Percentiles rank a stretch among this genome's conserved stretches.
Evolutionary conservation across 2,329 filamentous ascomycete species (phyloP).

Genomic region (Cercospora sp.): DNA sequence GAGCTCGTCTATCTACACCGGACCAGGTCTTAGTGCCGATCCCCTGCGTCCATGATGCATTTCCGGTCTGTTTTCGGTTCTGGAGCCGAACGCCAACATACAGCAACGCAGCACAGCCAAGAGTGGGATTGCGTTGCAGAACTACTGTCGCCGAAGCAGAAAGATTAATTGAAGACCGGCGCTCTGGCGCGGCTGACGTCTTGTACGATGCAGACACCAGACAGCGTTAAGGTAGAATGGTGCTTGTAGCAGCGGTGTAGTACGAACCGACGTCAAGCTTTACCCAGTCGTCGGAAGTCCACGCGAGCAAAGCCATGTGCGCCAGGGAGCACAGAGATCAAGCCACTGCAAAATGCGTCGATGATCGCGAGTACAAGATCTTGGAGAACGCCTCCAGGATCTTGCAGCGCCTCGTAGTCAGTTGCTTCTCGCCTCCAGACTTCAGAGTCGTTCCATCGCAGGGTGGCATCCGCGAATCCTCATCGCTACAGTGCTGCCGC

Average conservation of each 20-base stretch:
- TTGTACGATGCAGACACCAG: conserved; percentile 10
- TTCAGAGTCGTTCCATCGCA: conserved; percentile 19
- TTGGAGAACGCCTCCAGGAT: conserved; percentile 5
- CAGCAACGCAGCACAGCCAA: background rate
- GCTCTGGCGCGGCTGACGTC: background rate
- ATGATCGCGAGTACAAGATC: conserved; percentile 19
- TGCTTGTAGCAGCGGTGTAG: conserved; percentile 7
- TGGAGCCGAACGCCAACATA: conserved; percentile 14
- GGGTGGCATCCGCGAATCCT: conserved; percentile 19
- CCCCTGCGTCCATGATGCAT: conserved; percentile 16
- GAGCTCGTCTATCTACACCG: conserved; percentile 27
- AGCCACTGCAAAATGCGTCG: conserved; percentile 10
- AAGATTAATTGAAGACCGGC: background rate
- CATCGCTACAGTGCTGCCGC: background rate
- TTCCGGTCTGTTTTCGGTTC: conserved; percentile 3
- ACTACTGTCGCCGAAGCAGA: background rate
- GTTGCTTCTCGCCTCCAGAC: background rate
- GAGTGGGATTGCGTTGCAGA: background rate
- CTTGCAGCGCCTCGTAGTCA: conserved; percentile 4
- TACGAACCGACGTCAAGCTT: conserved; percentile 1
- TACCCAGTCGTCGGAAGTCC: conserved; percentile 13
- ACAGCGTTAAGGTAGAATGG: background rate
- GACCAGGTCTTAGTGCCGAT: conserved; percentile 27
- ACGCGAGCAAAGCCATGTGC: conserved; percentile 10
- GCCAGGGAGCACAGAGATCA: conserved; percentile 14